These are phyloP conservation scores for Syzygium oleosum DNA, from an alignment of 345 rosid species.

Conservation along the genomic window DNA sequence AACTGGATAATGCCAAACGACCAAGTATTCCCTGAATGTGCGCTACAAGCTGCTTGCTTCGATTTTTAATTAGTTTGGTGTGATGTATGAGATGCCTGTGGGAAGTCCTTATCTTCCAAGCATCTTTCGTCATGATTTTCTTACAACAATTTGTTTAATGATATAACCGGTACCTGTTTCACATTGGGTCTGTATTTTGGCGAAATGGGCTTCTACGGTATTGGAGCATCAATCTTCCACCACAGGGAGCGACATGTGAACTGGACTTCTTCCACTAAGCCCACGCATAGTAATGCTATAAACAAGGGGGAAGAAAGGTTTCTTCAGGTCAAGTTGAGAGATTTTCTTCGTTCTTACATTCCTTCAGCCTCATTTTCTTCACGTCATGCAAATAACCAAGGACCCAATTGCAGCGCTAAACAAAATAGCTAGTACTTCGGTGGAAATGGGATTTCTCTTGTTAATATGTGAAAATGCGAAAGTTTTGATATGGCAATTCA, in stretches of 20 bases:
- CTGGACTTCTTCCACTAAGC: background rate
- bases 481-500: background rate
- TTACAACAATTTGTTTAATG: background rate
- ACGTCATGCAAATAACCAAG: background rate
- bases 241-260: background rate
- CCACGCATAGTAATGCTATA: background rate
- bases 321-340: background rate
- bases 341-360: background rate
- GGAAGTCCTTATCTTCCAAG: background rate
- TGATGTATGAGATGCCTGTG: background rate
- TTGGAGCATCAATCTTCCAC: background rate
- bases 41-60: background rate
- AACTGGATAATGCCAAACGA: background rate
- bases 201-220: background rate
- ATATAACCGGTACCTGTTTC: background rate
- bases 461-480: background rate
- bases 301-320: background rate
- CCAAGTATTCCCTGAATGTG: background rate
- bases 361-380: background rate
- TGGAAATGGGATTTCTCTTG: background rate
- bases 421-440: background rate
- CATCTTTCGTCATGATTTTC: background rate
- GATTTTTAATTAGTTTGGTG: background rate
- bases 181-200: background rate
- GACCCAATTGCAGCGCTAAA: background rate